phyloP scores from a whole-genome alignment of 148 eudicot species.

The Rhododendron henanense region DNA sequence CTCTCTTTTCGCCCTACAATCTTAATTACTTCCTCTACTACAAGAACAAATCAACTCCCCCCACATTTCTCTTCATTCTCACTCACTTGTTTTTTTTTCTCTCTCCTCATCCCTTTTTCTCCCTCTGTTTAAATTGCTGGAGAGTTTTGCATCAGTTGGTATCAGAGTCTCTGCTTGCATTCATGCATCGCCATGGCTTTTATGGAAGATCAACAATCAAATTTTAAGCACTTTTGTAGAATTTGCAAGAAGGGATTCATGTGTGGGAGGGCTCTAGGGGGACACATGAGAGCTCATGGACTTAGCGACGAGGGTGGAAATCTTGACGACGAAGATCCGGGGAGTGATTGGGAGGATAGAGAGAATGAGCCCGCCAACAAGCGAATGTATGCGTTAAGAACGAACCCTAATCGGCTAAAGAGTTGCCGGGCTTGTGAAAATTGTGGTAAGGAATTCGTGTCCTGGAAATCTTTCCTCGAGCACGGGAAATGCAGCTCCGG shows the following conservation, averaged over 20 bases:
- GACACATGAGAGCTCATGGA: conserved; percentile 97
- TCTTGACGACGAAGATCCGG: conserved; percentile 57
- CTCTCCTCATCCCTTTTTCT: not conserved
- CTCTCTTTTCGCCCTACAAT: conserved; percentile 44
- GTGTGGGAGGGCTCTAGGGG: conserved; percentile 94
- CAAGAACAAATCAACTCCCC: conserved; percentile 33
- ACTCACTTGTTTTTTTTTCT: not conserved
- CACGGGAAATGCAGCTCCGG: conserved; percentile 71
- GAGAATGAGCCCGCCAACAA: conserved; percentile 41
- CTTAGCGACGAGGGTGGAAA: conserved; percentile 55
- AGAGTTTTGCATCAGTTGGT: not conserved
- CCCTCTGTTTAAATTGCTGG: not conserved
- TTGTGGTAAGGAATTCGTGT: conserved; percentile 72
- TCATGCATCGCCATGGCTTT: conserved; percentile 42
- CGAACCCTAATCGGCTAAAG: conserved; percentile 74
- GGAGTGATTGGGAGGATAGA: conserved; percentile 69
- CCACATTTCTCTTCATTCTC: conserved; percentile 17
- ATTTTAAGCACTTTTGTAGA: conserved; percentile 76
- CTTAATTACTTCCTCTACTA: conserved; percentile 28
- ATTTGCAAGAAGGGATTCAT: conserved; percentile 84
- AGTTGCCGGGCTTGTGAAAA: conserved; percentile 58
- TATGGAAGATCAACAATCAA: conserved; percentile 45
- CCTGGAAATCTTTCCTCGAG: conserved; percentile 85
- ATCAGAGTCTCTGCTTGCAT: not conserved
- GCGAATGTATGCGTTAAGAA: conserved; percentile 72